A percentile compares a stretch with the other conserved stretches of the same genome.
Evolutionary conservation across 2,329 filamentous ascomycete species (phyloP).

Genomic region (Fusarium cyanostomum): DNA sequence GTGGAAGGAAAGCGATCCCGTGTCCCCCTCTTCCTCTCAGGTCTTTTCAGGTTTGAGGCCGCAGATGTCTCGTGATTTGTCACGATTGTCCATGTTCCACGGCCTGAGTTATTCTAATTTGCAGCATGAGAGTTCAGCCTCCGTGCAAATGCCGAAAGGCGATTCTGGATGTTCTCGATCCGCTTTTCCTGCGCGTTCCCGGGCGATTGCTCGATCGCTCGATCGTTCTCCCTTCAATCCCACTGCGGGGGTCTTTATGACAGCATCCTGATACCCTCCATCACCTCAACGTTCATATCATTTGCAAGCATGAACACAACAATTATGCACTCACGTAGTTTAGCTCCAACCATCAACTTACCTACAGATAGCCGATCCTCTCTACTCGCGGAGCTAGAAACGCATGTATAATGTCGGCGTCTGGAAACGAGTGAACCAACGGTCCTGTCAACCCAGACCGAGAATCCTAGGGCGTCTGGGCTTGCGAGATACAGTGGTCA

Average conservation of each 20-base stretch:
- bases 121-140: constrained; percentile 2
- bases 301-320: not conserved
- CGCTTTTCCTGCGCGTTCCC: not conserved
- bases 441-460: no score
- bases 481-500: no score
- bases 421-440: no score
- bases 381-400: not conserved
- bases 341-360: not conserved
- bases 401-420: not conserved
- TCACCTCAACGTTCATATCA: constrained; percentile 20
- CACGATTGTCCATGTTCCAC: not conserved
- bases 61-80: constrained; percentile 3
- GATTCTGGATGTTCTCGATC: not conserved
- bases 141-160: not conserved
- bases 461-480: no score
- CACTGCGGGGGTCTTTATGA: constrained; percentile 6
- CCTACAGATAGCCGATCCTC: not conserved
- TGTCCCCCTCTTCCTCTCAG: not conserved
- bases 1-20: constrained; percentile 23
- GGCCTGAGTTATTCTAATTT: constrained; percentile 14
- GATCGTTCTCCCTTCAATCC: not conserved
- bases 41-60: not conserved
- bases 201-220: constrained; percentile 1
- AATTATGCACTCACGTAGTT: not conserved
- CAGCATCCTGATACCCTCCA: not conserved